Percentiles rank a stretch among this genome's conserved stretches.
These are phyloP conservation scores for Evernia prunastri DNA, from an alignment of 495 filamentous ascomycete species.

Conservation along the genomic window DNA sequence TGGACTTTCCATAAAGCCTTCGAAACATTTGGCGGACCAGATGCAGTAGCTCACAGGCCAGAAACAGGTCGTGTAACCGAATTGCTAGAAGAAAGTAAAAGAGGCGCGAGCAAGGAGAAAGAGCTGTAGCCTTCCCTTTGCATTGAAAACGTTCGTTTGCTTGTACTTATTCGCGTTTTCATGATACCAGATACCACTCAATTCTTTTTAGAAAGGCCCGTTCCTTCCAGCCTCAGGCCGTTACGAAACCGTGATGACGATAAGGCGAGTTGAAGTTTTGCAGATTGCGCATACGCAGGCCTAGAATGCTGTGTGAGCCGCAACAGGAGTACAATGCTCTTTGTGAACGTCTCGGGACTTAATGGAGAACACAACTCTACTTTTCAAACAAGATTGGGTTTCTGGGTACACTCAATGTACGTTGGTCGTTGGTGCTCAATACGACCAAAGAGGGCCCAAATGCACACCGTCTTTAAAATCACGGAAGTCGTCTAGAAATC, in stretches of 20 bases:
- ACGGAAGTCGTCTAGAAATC: no score
- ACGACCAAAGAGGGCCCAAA: background rate
- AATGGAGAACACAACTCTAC: background rate
- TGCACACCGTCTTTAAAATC: background rate
- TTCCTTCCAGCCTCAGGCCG: background rate
- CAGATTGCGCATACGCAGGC: background rate
- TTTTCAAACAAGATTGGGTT: background rate
- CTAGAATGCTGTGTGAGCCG: background rate
- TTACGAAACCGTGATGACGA: background rate
- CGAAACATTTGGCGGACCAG: slow-evolving; percentile 58
- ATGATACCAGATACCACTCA: slow-evolving; percentile 12
- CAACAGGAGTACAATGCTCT: background rate
- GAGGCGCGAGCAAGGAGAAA: slow-evolving; percentile 26
- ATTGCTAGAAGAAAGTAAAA: slow-evolving; percentile 16
- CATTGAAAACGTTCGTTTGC: background rate
- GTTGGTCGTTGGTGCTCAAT: background rate
- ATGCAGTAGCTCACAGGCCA: slow-evolving; percentile 35
- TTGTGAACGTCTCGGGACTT: background rate
- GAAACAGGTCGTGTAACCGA: slow-evolving; percentile 21
- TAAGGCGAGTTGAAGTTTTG: background rate
- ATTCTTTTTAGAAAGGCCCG: background rate
- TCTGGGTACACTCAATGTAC: background rate
- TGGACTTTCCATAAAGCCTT: slow-evolving; percentile 81
- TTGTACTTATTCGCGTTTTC: background rate
- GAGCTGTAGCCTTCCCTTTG: slow-evolving; percentile 19